Evolutionary conservation across 768 basidiomycete genomes (phyloP).

Genomic region (Leccinum imitatum): DNA sequence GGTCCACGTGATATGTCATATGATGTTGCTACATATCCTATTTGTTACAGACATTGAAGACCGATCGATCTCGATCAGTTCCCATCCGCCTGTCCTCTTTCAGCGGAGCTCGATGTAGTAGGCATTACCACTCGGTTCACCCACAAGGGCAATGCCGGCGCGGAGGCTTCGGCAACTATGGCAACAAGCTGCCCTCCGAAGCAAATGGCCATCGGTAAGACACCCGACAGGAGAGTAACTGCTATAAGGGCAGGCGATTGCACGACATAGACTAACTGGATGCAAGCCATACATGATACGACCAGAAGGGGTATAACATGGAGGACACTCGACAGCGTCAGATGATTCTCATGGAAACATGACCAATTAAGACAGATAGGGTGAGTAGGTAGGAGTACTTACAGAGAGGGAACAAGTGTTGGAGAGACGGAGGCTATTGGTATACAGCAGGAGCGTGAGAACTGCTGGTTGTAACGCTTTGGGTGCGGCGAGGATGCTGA

Average conservation of each 20-base stretch:
- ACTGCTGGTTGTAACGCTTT: slow-evolving; percentile 4
- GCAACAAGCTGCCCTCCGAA: neutral
- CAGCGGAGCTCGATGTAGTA: neutral
- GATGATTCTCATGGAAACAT: slow-evolving; percentile 1
- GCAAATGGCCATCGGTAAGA: slow-evolving; percentile 8
- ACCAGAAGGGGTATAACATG: slow-evolving; percentile 21
- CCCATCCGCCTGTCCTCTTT: neutral
- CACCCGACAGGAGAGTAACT: slow-evolving; percentile 9
- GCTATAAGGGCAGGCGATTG: slow-evolving; percentile 12
- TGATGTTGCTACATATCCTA: neutral
- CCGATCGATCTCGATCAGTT: neutral
- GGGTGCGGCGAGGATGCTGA: slow-evolving; percentile 15
- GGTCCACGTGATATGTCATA: too few relatives aligned
- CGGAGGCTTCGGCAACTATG: neutral
- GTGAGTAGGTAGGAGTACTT: neutral
- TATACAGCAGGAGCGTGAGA: slow-evolving; percentile 24
- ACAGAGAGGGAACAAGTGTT: slow-evolving; percentile 13
- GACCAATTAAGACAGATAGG: neutral
- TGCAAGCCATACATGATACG: slow-evolving; percentile 7
- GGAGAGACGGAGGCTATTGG: slow-evolving; percentile 21
- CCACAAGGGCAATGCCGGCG: neutral
- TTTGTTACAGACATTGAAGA: neutral
- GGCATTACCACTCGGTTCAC: neutral
- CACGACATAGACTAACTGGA: slow-evolving; percentile 8
- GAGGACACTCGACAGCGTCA: slow-evolving; percentile 10